Conservation (phyloP, 2,329 filamentous ascomycete genomes). For the Pestalotiopsis fici region DNA sequence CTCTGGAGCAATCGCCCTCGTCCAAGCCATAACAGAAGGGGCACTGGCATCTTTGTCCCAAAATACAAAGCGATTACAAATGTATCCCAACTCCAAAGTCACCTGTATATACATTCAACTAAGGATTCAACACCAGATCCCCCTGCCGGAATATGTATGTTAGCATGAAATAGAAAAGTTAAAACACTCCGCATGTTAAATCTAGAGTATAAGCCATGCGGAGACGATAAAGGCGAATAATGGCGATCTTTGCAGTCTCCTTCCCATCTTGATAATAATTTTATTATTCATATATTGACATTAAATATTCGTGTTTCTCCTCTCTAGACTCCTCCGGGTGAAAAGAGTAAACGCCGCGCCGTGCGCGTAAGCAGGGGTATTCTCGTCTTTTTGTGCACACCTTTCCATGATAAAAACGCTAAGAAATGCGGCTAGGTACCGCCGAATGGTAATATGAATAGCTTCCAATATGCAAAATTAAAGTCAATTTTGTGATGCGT, state of each 20-base stretch:
- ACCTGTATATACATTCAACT: not conserved
- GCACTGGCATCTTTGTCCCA: too few relatives aligned
- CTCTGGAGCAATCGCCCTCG: too few relatives aligned
- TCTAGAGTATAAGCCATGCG: too few relatives aligned
- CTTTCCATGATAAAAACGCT: not conserved
- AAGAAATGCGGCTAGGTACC: not conserved
- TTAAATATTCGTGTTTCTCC: not conserved
- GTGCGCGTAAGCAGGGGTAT: not conserved
- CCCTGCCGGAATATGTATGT: too few relatives aligned
- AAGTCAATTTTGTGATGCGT: not conserved
- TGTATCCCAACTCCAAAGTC: not conserved
- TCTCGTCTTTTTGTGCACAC: not conserved
- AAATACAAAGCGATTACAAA: not conserved
- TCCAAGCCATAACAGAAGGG: too few relatives aligned
- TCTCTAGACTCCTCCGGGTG: not conserved
- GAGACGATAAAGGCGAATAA: too few relatives aligned
- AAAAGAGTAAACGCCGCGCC: not conserved
- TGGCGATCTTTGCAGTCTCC: too few relatives aligned
- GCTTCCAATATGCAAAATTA: not conserved
- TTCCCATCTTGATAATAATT: not conserved
- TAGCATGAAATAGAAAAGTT: too few relatives aligned
- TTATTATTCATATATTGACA: not conserved
- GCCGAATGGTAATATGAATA: not conserved
- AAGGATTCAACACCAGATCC: not conserved
- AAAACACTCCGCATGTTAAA: too few relatives aligned